Conservation (phyloP, 306 rosid species). For the Ormosia semicastrata region DNA sequence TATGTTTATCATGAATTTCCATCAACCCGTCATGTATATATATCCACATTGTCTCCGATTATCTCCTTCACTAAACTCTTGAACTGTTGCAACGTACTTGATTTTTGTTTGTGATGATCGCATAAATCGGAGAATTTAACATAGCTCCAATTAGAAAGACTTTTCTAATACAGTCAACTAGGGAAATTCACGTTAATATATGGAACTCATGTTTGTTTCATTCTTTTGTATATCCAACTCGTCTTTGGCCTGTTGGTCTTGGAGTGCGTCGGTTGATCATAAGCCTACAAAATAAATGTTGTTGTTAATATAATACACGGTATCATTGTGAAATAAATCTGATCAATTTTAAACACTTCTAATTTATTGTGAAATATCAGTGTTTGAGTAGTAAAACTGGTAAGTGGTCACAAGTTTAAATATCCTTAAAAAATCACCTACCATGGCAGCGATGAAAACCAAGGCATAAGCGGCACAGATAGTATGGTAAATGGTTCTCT, state of each 20-base stretch:
- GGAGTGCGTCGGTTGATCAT: no score
- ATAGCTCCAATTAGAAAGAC: background rate
- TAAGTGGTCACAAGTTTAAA: background rate
- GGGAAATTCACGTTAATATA: background rate
- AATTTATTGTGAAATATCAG: no score
- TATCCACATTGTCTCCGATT: background rate
- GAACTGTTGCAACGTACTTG: background rate
- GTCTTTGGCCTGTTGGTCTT: background rate
- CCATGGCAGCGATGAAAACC: conserved; percentile 42
- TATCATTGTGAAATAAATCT: no score
- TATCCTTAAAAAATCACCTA: background rate
- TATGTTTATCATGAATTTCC: background rate
- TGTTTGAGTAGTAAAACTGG: background rate
- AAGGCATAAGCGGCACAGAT: conserved; percentile 22
- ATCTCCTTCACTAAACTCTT: background rate
- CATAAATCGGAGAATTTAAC: background rate
- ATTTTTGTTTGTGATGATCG: background rate
- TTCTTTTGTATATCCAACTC: background rate
- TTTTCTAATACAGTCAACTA: background rate
- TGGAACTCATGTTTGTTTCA: background rate
- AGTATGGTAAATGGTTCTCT: no score
- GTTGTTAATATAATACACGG: no score
- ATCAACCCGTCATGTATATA: background rate
- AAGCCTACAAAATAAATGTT: no score
- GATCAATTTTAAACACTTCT: no score